Evolutionary conservation across 1,284 basidiomycete species (phyloP), one percentile per base, ranked within the genome.

Genomic region (Peniophora sp.): DNA sequence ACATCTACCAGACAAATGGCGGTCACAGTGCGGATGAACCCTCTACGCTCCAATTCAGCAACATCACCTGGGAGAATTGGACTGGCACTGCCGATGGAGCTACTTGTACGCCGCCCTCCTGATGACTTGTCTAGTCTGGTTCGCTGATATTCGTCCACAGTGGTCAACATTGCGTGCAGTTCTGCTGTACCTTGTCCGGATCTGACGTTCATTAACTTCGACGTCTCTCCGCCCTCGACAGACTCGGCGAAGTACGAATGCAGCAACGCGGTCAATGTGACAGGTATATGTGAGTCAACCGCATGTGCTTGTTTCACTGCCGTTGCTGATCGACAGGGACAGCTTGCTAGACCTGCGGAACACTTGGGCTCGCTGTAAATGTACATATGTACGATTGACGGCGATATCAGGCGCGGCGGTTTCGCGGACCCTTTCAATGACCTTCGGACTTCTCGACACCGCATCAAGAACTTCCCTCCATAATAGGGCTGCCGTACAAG

Each of bases 141-240:
- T 27, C 36, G 22, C 14, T 45, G 22, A 42, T 36, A 20, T 24
- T 36, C 51, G 53, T 39, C 47, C 23, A 49, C 51, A 80, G 79
- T 80, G 45, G 71, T 81, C 39, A 71, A 76, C 54, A 63, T 82
- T n/a, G 70, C 71, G 53, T 81, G 79, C 62, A 79, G 76, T 55
- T 55, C 73, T 3, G 74, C 72, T 6, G 76, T 67, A 32, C 73
- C 72, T 15, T 82, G 78, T 56, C 61, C 65, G 22, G 63, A 73
- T 52, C 68, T 81, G 32, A 54, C 59, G 0, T 81, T 81, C 58
- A 44, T 60, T 8, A 59, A 69, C 47, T 74, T 78, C 52, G 60
- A 70, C 47, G 67, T 80, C 23, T 52, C 60, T 14, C 60, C 67
- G 15, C 71, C 72, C 5, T 56, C 52, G 12, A 71, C 68, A 12